Base-by-base conservation (phyloP, 2,329 filamentous ascomycete species). In the Alternaria sp. region DNA sequence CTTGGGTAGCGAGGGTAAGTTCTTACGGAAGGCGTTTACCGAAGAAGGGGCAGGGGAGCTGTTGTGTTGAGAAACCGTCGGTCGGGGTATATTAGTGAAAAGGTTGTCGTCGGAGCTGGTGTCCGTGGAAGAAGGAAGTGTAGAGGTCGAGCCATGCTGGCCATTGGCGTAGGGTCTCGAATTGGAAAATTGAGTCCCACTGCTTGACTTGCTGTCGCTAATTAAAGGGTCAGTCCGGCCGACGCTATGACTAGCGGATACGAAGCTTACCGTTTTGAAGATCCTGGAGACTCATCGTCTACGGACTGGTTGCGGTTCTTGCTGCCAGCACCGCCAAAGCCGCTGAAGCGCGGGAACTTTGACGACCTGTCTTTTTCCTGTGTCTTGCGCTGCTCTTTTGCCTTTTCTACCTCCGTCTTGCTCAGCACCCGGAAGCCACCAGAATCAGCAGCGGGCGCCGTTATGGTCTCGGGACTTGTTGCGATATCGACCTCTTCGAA, bases 191-290 rank as follows among this genome's bases (percentile, higher is more conserved):
- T 77, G 73, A 44, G 76, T 77, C 41, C 74, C 75, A 67, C 72
- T 79, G 68, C 77, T 79, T n/a, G 76, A 78, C 61, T 79, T 79
- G 69, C 76, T 78, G 61, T 77, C 76, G 60, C 76, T 79, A 70
- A 64, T 64, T 64, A 63, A 65, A 55, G 57, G 62, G 51, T 77
- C 63, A 77, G 71, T 67, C 64, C 43, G 61, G 63, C 66, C 65
- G 67, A 61, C 64, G 68, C 69, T 66, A 68, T 61, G 47, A 59
- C 62, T 62, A 63, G 62, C 57, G 55, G 61, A 61, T 56, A 61
- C 46, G 57, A 41, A 53, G 49, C 74, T 70, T 76, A 77, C 75
- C 76, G 75, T 64, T 78, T 77, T 39, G 71, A 75, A 53, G 75
- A 75, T 41, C 62, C 66, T 62, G 71, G 74, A 59, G 75, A 78